These are phyloP conservation scores for Ceratocystis lukuohia DNA, from an alignment of 2,329 filamentous ascomycete genomes.

Conservation along the genomic window DNA sequence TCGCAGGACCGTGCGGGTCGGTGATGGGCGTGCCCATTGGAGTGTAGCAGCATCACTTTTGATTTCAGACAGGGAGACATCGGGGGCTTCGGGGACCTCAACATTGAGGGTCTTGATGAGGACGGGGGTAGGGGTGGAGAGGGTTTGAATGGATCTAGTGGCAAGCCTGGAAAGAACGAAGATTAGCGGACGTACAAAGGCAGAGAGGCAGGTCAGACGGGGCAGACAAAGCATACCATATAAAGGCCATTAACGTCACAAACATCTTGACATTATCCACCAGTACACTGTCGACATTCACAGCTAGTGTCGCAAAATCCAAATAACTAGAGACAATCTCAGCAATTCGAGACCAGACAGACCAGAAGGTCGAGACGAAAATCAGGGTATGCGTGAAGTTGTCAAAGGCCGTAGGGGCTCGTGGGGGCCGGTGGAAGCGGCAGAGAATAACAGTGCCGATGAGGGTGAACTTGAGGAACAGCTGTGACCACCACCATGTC, in stretches of 20 bases:
- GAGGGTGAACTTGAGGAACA: constrained; percentile 20
- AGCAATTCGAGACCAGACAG: constrained; percentile 18
- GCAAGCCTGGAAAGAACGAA: constrained; percentile 50
- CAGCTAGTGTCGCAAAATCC: constrained; percentile 12
- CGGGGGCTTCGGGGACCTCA: constrained; percentile 80
- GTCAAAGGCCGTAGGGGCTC: constrained; percentile 20
- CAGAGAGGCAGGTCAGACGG: neutral
- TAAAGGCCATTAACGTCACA: constrained; percentile 17
- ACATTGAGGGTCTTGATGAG: constrained; percentile 84
- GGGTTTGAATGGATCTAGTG: constrained; percentile 73
- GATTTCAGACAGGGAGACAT: constrained; percentile 82
- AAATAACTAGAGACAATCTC: constrained; percentile 17
- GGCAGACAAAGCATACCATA: constrained; percentile 17
- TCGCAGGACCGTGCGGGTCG: constrained; percentile 58
- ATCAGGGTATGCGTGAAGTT: constrained; percentile 20
- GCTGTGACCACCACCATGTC: constrained; percentile 18
- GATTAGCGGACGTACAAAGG: neutral
- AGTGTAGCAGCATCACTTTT: constrained; percentile 75
- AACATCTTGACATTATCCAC: constrained; percentile 20
- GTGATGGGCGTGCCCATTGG: constrained; percentile 69
- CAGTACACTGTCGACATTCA: constrained; percentile 17
- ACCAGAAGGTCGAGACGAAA: constrained; percentile 20
- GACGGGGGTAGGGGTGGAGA: constrained; percentile 81
- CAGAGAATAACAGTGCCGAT: constrained; percentile 20
- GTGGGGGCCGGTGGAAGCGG: constrained; percentile 21